phyloP scores from a whole-genome alignment of 164 flowering plant species.

The Aristolochia fimbriata region DNA sequence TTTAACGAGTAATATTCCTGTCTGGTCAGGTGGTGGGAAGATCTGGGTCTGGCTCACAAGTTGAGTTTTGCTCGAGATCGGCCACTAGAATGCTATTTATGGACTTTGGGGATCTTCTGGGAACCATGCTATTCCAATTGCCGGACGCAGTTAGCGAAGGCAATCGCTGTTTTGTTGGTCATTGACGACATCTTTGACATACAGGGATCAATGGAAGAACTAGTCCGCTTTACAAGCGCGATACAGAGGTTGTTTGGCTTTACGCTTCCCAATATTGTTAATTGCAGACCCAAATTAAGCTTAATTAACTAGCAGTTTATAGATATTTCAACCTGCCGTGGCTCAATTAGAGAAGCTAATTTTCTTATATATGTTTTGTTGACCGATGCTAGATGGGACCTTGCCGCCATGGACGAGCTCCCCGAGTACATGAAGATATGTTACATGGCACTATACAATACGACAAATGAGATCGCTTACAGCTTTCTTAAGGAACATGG shows the following conservation, averaged over 20 bases:
- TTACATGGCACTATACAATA: slow-evolving; percentile 5
- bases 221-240: slow-evolving; percentile 4
- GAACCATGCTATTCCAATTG: slow-evolving; percentile 16
- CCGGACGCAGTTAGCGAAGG: slow-evolving; percentile 20
- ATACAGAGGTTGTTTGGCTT: too few species aligned
- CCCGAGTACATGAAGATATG: slow-evolving; percentile 10
- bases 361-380: too few species aligned
- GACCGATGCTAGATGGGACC: slow-evolving; percentile 4
- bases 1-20: too few species aligned
- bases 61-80: slow-evolving; percentile 24
- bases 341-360: too few species aligned
- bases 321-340: neutral
- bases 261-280: too few species aligned
- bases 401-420: slow-evolving; percentile 3
- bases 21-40: slow-evolving; percentile 27
- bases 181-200: slow-evolving; percentile 7
- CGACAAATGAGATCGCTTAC: slow-evolving; percentile 1
- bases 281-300: too few species aligned
- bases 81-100: slow-evolving; percentile 10
- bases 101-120: slow-evolving; percentile 23
- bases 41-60: slow-evolving; percentile 20
- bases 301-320: too few species aligned
- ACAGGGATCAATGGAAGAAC: neutral
- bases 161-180: slow-evolving; percentile 20
- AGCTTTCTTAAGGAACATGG: too few species aligned